A percentile compares a stretch with the other conserved stretches of the same genome.
Evolutionary conservation across 768 basidiomycete species (phyloP).

Genomic region (Leccinum disarticulatum): DNA sequence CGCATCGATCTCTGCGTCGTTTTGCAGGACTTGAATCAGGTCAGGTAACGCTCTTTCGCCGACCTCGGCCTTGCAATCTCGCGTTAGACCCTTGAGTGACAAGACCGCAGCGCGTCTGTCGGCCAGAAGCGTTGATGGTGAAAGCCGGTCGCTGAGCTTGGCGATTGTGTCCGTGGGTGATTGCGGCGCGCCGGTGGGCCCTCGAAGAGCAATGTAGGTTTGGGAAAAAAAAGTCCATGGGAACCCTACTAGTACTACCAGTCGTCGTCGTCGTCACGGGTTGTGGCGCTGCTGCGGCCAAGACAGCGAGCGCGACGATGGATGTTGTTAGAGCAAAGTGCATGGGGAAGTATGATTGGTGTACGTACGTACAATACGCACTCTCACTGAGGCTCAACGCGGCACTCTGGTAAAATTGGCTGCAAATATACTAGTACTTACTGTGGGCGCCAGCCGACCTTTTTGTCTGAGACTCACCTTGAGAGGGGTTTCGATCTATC

Average conservation of each 20-base stretch:
- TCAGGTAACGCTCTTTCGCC: slow-evolving; percentile 75
- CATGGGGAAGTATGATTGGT: too few relatives aligned
- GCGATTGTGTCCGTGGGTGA: slow-evolving; percentile 83
- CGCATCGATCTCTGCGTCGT: slow-evolving; percentile 86
- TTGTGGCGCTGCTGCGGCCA: too few relatives aligned
- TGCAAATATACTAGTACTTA: too few relatives aligned
- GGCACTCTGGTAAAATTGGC: too few relatives aligned
- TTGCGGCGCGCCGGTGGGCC: slow-evolving; percentile 81
- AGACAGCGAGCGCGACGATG: too few relatives aligned
- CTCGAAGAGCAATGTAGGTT: slow-evolving; percentile 82
- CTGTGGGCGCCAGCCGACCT: too few relatives aligned
- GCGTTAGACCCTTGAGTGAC: slow-evolving; percentile 86
- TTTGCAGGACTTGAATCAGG: slow-evolving; percentile 77
- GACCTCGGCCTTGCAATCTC: slow-evolving; percentile 90
- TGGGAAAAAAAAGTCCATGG: slow-evolving; percentile 85
- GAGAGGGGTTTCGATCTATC: neutral
- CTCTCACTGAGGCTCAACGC: too few relatives aligned
- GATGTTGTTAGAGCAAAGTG: too few relatives aligned
- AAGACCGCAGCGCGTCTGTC: slow-evolving; percentile 94
- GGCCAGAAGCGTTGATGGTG: slow-evolving; percentile 84
- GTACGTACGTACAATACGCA: too few relatives aligned
- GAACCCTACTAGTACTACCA: neutral
- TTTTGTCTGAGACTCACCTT: neutral
- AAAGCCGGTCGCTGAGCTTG: slow-evolving; percentile 84
- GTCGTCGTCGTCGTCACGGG: slow-evolving; percentile 5